Base-by-base conservation (phyloP, 1,284 basidiomycete species). In the Cerrena zonata region DNA sequence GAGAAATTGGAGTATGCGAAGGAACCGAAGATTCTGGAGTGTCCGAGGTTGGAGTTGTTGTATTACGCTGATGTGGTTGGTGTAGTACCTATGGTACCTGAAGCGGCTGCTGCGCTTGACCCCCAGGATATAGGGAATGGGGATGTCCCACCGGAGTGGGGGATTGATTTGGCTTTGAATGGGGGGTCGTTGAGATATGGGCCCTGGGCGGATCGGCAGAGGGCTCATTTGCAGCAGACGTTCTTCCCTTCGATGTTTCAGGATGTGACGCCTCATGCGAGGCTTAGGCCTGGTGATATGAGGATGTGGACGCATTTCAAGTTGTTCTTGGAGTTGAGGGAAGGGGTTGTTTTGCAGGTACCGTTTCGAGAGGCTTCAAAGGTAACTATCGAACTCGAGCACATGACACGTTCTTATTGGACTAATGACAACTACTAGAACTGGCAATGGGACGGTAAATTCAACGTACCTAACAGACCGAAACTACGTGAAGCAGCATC, bases 171-270 rank as follows among this genome's bases (percentile, higher is more conserved):
- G n/a, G 77, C 83, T 18, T 71, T 95, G 10, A 75, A 81, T 53
- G 83, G 84, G 15, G 93, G 90, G 0, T 68, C 75, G 25, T 58
- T 95, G 39, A 80, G 82, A 27, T 96, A 96, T 63, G 94, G 94
- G 0, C 94, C 94, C 3, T 97, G 94, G 94, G 84, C 91, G 19
- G 94, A 97, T 69, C 77, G 92, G 24, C 93, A 94, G 67, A 76
- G 91, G 43, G 79, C 74, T 15, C 80, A 89, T 48, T 68, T 96
- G 22, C 91, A 94, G 63, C 77, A 77, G 45, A 73, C 79, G 0
- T 94, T 96, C 67, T 89, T 92, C 52, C 94, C 94, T 12, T 72
- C 85, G 0, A 77, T 83, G 1, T 94, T 86, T 67, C 81, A 82
- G 52, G 76, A 90, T 61, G 64, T 72, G 0, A 73, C 79, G 38